Evolutionary conservation across 768 basidiomycete species (phyloP).

Genomic region (Suillus alpinus): DNA sequence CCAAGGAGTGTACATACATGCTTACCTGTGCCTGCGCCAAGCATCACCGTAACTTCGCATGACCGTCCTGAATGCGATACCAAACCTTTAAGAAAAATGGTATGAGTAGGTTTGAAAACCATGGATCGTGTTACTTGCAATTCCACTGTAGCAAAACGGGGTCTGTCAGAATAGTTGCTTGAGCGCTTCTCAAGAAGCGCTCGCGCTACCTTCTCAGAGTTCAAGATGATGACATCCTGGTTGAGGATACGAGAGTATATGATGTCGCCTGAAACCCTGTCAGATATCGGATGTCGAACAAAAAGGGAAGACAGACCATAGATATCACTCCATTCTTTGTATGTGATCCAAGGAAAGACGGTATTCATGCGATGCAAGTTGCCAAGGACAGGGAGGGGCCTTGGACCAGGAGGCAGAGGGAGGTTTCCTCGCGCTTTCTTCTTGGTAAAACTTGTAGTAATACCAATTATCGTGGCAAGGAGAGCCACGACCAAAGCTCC

Average conservation of each 20-base stretch:
- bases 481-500: neutral
- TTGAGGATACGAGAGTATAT: constrained; percentile 38
- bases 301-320: constrained; percentile 17
- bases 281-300: neutral
- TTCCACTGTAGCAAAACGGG: constrained; percentile 34
- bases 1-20: constrained; percentile 28
- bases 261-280: constrained; percentile 34
- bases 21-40: constrained; percentile 29
- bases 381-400: constrained; percentile 43
- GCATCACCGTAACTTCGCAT: constrained; percentile 33
- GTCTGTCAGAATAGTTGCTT: constrained; percentile 40
- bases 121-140: constrained; percentile 25
- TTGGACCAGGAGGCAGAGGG: constrained; percentile 50
- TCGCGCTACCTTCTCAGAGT: constrained; percentile 34
- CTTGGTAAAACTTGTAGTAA: neutral
- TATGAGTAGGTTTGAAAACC: neutral
- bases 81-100: constrained; percentile 30
- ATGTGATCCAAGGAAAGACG: constrained; percentile 27
- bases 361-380: constrained; percentile 42
- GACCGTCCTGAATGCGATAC: constrained; percentile 37
- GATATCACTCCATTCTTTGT: constrained; percentile 20
- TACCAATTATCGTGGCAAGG: neutral
- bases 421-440: constrained; percentile 11
- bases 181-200: constrained; percentile 45
- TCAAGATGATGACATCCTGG: constrained; percentile 42